Conservation (phyloP, 495 filamentous ascomycete genomes). For the Lophium mytilinum region DNA sequence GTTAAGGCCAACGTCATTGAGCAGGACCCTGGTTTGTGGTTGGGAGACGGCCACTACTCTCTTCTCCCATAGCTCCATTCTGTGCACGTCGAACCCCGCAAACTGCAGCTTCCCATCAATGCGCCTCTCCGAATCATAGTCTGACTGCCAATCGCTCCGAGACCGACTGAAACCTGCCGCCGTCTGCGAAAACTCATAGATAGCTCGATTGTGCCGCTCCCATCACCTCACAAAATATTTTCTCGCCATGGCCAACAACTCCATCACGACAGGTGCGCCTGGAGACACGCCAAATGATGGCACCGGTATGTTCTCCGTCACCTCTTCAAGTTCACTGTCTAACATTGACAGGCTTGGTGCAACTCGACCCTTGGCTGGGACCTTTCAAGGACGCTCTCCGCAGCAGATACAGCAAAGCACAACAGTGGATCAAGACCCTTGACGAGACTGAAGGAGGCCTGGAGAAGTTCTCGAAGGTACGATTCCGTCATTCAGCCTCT, state of each 20-base stretch:
- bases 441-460: conserved; percentile 78
- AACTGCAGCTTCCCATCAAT: no score
- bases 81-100: no score
- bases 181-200: no score
- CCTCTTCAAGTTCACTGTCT: conserved; percentile 9
- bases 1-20: no score
- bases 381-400: conserved; percentile 75
- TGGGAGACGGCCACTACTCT: no score
- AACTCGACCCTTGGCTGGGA: conserved; percentile 82
- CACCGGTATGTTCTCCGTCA: conserved; percentile 37
- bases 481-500: conserved; percentile 14
- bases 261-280: not conserved
- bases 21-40: no score
- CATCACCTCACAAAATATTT: no score
- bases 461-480: conserved; percentile 82
- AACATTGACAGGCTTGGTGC: conserved; percentile 58
- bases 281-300: conserved; percentile 38
- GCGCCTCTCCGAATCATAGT: no score
- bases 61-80: no score
- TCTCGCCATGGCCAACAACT: not conserved
- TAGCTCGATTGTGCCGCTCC: no score
- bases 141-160: no score
- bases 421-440: conserved; percentile 79
- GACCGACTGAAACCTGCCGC: no score
- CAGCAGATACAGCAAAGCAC: conserved; percentile 68